Conservation (phyloP, 441 rosid genomes). For the Mallotus repandus region DNA sequence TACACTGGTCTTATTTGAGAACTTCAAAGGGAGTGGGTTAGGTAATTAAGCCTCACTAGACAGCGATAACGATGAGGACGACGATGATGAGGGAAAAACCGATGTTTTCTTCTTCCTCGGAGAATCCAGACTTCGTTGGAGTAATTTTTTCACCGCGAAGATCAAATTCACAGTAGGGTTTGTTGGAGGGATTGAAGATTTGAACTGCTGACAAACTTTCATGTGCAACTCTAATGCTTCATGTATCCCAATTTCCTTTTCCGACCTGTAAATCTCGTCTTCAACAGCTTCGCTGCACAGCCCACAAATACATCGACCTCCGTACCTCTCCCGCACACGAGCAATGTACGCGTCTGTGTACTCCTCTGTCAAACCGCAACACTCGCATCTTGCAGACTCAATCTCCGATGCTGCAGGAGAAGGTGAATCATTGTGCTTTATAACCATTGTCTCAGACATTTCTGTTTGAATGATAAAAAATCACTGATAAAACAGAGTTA, state of each 20-base stretch:
- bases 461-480: no score
- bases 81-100: slow-evolving; percentile 14
- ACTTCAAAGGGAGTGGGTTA: no score
- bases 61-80: not conserved
- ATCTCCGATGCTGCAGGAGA: not conserved
- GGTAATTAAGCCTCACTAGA: not conserved
- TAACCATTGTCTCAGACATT: slow-evolving; percentile 5
- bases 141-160: slow-evolving; percentile 37
- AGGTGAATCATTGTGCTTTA: not conserved
- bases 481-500: not conserved
- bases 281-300: slow-evolving; percentile 51
- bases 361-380: slow-evolving; percentile 55
- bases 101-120: slow-evolving; percentile 32
- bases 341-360: slow-evolving; percentile 45
- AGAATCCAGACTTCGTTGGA: slow-evolving; percentile 42
- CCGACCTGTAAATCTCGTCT: slow-evolving; percentile 34
- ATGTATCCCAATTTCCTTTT: slow-evolving; percentile 21
- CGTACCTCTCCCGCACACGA: slow-evolving; percentile 33
- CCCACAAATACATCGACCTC: slow-evolving; percentile 54
- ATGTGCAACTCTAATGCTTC: slow-evolving; percentile 47
- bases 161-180: slow-evolving; percentile 42
- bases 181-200: slow-evolving; percentile 37
- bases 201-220: slow-evolving; percentile 42
- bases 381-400: slow-evolving; percentile 42
- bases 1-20: no score